Percentiles rank a stretch among this genome's conserved stretches.
Evolutionary conservation across 345 rosid genomes (phyloP).

Genomic region (Geranium brycei): DNA sequence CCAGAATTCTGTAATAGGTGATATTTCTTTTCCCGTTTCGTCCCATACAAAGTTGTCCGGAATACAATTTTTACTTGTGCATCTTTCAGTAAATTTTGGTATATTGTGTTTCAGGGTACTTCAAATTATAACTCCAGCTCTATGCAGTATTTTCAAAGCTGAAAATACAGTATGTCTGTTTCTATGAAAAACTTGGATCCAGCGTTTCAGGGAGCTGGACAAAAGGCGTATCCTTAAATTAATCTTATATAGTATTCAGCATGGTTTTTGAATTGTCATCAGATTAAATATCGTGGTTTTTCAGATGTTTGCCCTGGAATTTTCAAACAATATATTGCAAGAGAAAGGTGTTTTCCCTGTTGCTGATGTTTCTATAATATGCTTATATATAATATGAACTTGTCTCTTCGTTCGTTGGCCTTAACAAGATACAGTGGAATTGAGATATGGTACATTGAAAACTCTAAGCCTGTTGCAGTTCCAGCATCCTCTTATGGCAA

Average conservation of each 20-base stretch:
- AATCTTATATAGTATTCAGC: conserved; percentile 5
- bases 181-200: conserved; percentile 96
- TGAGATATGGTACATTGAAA: conserved; percentile 96
- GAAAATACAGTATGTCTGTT: conserved; percentile 56
- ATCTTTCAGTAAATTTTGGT: background rate
- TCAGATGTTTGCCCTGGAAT: background rate
- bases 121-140: conserved; percentile 3
- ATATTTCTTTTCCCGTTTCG: background rate
- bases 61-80: background rate
- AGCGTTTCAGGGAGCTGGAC: conserved; percentile 97
- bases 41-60: background rate
- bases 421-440: conserved; percentile 59
- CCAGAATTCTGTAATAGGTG: background rate
- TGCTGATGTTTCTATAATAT: background rate
- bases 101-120: conserved; percentile 12
- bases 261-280: background rate
- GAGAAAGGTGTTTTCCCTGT: background rate
- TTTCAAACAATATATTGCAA: background rate
- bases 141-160: conserved; percentile 20
- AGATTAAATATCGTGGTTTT: background rate
- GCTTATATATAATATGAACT: too few relatives aligned
- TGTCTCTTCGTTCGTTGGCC: conserved; percentile 20
- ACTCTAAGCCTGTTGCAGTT: conserved; percentile 51
- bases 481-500: conserved; percentile 70
- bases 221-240: conserved; percentile 79